Evolutionary conservation across 2,329 filamentous ascomycete species (phyloP).

Genomic region (Cordyceps sp.): DNA sequence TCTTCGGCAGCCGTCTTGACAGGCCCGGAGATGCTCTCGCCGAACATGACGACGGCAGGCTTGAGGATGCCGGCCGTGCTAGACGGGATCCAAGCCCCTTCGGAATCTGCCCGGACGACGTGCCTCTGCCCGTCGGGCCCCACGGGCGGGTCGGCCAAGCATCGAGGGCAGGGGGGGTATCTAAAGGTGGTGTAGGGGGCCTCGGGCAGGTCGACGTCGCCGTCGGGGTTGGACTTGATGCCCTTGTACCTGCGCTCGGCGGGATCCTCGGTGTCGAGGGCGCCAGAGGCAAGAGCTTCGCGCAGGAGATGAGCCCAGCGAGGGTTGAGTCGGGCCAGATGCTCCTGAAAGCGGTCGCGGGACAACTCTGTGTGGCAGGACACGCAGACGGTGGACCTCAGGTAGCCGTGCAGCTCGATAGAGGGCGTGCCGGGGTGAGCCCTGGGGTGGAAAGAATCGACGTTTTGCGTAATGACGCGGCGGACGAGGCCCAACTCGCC

Average conservation of each 20-base stretch:
- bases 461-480: conserved; percentile 83
- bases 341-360: conserved; percentile 57
- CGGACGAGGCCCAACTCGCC: conserved; percentile 55
- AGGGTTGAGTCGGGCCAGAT: conserved; percentile 67
- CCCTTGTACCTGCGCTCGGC: conserved; percentile 50
- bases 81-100: conserved; percentile 58
- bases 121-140: conserved; percentile 35
- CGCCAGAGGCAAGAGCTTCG: conserved; percentile 56
- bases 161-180: conserved; percentile 78
- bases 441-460: conserved; percentile 77
- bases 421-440: conserved; percentile 63
- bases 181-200: conserved; percentile 81
- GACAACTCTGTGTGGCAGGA: conserved; percentile 59
- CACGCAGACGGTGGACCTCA: conserved; percentile 66
- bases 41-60: conserved; percentile 91
- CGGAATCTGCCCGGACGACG: conserved; percentile 52
- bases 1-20: conserved; percentile 66
- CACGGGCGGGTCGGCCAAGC: conserved; percentile 46
- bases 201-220: conserved; percentile 77
- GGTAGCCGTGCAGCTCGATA: conserved; percentile 80
- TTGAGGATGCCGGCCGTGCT: conserved; percentile 71
- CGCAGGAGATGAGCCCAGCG: conserved; percentile 65
- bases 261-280: conserved; percentile 62
- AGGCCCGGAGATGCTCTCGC: conserved; percentile 57
- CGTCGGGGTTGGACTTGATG: conserved; percentile 78